Base-by-base conservation (phyloP, 768 basidiomycete species). In the Termitomyces sp. region DNA sequence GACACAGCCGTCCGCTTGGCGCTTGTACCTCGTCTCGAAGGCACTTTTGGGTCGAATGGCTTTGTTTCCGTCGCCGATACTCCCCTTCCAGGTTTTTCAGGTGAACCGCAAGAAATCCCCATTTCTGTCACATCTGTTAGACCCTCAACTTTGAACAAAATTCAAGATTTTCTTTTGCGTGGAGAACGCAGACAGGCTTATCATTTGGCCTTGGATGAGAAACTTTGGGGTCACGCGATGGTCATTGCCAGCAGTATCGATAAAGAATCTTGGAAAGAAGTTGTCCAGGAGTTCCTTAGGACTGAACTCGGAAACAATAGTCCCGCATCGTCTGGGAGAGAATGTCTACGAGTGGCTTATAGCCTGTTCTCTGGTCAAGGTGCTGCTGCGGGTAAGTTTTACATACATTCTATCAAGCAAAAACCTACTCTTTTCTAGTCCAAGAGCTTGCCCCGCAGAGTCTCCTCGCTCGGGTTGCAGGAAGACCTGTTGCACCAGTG, bases 221-320 rank as follows among this genome's bases (percentile, higher is more conserved):
- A 82, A 64, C 70, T 98, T 41, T 99, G 96, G 95, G 85, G 92
- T 0, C 97, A 99, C 69, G 96, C 97, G 2, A 84, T 98, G 82
- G 70, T 98, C 53, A 93, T 99, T 59, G 85, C 96, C 10, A 95
- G 90, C 64, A 88, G 90, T 53, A 81, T 97, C 50, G 96, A 96
- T 68, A 91, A 90, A 62, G 94, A 97, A 28, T 78, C 90, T 2
- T 98, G 93, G 93, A 90, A 90, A 64, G 92, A 93, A 58, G 89
- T 88, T 12, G 89, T 92, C 0, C 82, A 79, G 43, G 90, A 95
- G 57, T 99, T 98, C 64, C 68, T 95, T 35, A 81, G 81, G 34
- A 76, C 81, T 15, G 96, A 97, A 65, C 74, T 98, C 3, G 80
- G 56, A 62, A 55, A 61, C 12, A 60, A 64, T 19, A 32, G 60